Base-by-base conservation (phyloP, 225 moss, liverwort and hornwort species). In the Anthoceros angustus region DNA sequence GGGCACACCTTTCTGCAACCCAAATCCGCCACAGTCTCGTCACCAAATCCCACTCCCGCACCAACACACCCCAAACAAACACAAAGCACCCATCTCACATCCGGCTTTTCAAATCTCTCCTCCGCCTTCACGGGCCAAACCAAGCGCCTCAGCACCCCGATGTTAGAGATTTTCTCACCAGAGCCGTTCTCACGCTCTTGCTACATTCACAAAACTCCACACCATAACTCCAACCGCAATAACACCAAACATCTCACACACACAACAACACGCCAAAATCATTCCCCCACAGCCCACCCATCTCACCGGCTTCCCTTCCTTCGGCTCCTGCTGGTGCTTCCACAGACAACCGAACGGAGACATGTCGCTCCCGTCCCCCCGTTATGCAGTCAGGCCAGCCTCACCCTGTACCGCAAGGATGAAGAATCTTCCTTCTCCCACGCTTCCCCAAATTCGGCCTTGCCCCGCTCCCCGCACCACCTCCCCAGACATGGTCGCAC, bases 221-320 rank as follows among this genome's bases (percentile, higher is more conserved):
- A 18, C 14, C 55, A 55, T 32, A 32, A 32, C 32, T 32, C 32
- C 32, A 32, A 1, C 32, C 32, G 32, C 32, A 4, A 32, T 1
- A 32, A 32, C 32, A 32, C 32, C 32, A 32, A 32, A 1, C 32
- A 32, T n/a, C n/a, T 32, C 32, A 32, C 32, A 32, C 32, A 32
- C 32, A 4, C 32, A 32, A 32, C 32, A 32, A 4, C 1, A 32
- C 32, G 32, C 32, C 32, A 32, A 32, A 32, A 1, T 32, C 32
- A 32, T 32, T 32, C 32, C 32, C 32, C 32, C 32, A 32, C 4
- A 32, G 32, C 32, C 62, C 67, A 62, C 87, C 84, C 20, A 87
- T 87, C 73, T 77, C 86, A 26, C 64, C 87, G 76, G 78, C 80
- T 9, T 81, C 82, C 18, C 71, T 93, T 21, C 73, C 89, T 90